Percentiles rank a stretch among this genome's conserved stretches.
Conservation (phyloP, 2,329 filamentous ascomycete genomes). For the Fusarium floridanum region DNA sequence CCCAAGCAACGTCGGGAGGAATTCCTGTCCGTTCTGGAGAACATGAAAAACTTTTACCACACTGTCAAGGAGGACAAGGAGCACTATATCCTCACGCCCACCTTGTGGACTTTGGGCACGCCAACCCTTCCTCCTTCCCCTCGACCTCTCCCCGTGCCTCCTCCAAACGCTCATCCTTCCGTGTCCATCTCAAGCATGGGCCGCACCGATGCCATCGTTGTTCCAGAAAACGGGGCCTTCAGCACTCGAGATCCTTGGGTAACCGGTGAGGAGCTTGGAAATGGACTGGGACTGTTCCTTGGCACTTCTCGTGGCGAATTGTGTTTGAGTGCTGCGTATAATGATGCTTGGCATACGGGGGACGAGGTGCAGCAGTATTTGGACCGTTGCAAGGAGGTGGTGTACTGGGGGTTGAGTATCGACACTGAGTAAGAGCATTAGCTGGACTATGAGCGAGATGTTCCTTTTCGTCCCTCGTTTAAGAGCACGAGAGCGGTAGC, state of each 20-base stretch:
- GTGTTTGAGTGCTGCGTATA: constrained; percentile 56
- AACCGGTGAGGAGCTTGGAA: constrained; percentile 59
- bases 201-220: constrained; percentile 51
- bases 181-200: constrained; percentile 54
- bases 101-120: constrained; percentile 36
- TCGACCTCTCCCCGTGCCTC: constrained; percentile 39
- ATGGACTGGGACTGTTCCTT: constrained; percentile 54
- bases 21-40: constrained; percentile 42
- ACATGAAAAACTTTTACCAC: constrained; percentile 48
- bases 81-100: constrained; percentile 44
- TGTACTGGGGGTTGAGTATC: background rate
- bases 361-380: constrained; percentile 39
- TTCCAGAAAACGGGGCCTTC: constrained; percentile 43
- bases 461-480: background rate
- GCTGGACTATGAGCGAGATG: background rate
- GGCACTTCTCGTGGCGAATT: constrained; percentile 54
- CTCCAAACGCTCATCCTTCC: constrained; percentile 42
- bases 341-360: constrained; percentile 57
- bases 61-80: constrained; percentile 47
- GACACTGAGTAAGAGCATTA: background rate
- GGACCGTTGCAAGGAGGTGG: constrained; percentile 30
- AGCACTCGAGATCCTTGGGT: constrained; percentile 56
- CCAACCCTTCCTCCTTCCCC: constrained; percentile 25
- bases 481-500: too few species aligned
- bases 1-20: constrained; percentile 8